phyloP scores from a whole-genome alignment of 129 eudicot genomes.

The Helianthus tuberosus region DNA sequence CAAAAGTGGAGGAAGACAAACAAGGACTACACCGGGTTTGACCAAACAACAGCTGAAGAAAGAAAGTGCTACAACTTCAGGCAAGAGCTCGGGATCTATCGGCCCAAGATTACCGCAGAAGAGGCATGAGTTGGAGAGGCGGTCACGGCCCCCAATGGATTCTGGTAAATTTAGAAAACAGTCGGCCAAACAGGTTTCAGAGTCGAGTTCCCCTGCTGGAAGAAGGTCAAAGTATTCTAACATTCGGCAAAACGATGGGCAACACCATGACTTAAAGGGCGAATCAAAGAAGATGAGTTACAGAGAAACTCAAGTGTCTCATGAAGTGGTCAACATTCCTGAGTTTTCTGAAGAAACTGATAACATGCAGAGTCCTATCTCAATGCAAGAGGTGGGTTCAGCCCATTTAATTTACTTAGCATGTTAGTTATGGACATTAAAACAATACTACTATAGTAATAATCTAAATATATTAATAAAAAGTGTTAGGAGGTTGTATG shows the following conservation, averaged over 20 bases:
- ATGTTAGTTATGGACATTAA: neutral
- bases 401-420: neutral
- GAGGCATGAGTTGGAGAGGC: conserved; percentile 63
- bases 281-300: conserved; percentile 41
- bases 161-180: conserved; percentile 55
- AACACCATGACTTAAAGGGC: conserved; percentile 40
- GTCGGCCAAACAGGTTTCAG: conserved; percentile 49
- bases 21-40: conserved; percentile 37
- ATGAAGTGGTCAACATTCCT: conserved; percentile 28
- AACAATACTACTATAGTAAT: neutral
- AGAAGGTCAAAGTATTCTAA: conserved; percentile 51
- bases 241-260: conserved; percentile 46
- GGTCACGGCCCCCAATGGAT: conserved; percentile 67
- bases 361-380: conserved; percentile 33
- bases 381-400: conserved; percentile 50
- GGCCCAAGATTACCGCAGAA: conserved; percentile 82
- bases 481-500: neutral
- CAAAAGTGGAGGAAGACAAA: conserved; percentile 38
- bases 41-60: conserved; percentile 43
- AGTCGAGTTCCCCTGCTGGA: conserved; percentile 79
- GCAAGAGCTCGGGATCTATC: conserved; percentile 56
- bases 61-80: conserved; percentile 41
- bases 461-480: neutral
- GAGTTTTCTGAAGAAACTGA: conserved; percentile 33
- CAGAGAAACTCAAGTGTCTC: conserved; percentile 38